Evolutionary conservation across 768 basidiomycete species (phyloP).

Genomic region (Mycena maculata): DNA sequence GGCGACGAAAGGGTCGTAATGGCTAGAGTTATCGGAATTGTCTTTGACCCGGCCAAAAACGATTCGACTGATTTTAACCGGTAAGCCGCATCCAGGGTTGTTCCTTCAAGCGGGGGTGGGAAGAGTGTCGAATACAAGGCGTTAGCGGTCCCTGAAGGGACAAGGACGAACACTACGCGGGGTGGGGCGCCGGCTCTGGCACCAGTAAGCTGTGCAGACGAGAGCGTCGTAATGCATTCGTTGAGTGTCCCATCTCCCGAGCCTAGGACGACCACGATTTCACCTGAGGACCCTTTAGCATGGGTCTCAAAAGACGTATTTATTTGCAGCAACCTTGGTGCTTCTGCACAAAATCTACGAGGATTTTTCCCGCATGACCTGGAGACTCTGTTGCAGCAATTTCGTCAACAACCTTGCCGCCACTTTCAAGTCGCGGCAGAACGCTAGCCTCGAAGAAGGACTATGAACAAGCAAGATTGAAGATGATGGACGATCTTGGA

Average conservation of each 20-base stretch:
- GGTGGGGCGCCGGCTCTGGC: slow-evolving; percentile 29
- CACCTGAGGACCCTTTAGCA: slow-evolving; percentile 25
- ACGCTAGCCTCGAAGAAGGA: slow-evolving; percentile 70
- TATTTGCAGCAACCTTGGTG: slow-evolving; percentile 36
- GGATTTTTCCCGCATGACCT: slow-evolving; percentile 66
- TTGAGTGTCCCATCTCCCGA: slow-evolving; percentile 96
- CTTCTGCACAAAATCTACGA: slow-evolving; percentile 53
- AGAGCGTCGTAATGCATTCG: slow-evolving; percentile 80
- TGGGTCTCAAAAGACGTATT: background rate
- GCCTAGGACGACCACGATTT: slow-evolving; percentile 66
- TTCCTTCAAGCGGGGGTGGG: slow-evolving; percentile 53
- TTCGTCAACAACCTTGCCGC: slow-evolving; percentile 52
- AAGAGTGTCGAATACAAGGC: slow-evolving; percentile 87
- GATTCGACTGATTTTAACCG: slow-evolving; percentile 68
- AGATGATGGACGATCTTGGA: background rate
- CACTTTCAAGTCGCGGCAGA: slow-evolving; percentile 67
- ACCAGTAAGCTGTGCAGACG: slow-evolving; percentile 40
- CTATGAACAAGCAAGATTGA: slow-evolving; percentile 26
- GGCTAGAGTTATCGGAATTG: slow-evolving; percentile 64
- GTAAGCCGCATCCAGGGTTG: slow-evolving; percentile 48
- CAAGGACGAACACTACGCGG: slow-evolving; percentile 54
- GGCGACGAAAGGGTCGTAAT: slow-evolving; percentile 58
- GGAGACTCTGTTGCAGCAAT: slow-evolving; percentile 60
- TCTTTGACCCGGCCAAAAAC: slow-evolving; percentile 53
- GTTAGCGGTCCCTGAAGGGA: slow-evolving; percentile 93